phyloP scores from a whole-genome alignment of 2,329 filamentous ascomycete species.

The Penicillium sp. region DNA sequence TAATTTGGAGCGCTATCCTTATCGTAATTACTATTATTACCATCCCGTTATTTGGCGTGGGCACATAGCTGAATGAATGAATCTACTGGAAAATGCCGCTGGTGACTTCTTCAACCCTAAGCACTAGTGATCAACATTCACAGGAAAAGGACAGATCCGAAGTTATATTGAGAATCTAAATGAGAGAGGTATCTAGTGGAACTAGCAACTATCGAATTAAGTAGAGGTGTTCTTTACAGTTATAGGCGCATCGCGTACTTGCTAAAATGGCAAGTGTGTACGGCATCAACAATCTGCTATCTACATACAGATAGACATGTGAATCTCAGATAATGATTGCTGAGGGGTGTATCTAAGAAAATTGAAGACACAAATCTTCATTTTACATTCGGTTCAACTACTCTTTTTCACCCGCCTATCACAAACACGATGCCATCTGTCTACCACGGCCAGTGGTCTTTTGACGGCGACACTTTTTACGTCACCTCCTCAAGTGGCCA shows the following conservation, averaged over 20 bases:
- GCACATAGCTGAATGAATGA: too few species aligned
- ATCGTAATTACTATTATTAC: too few species aligned
- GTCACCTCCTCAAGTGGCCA: conserved; percentile 40
- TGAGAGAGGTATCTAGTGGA: neutral
- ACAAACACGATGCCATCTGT: conserved; percentile 18
- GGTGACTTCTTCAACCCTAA: neutral
- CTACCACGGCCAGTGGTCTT: conserved; percentile 43
- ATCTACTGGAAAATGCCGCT: too few species aligned
- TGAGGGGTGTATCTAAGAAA: neutral
- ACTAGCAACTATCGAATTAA: neutral
- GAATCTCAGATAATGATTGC: neutral
- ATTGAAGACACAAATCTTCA: neutral
- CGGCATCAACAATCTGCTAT: neutral
- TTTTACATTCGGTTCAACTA: neutral
- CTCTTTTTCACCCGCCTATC: neutral
- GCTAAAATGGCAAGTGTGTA: neutral
- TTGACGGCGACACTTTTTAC: conserved; percentile 44
- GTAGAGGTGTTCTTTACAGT: neutral
- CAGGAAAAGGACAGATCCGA: neutral
- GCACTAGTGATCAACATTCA: neutral
- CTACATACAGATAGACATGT: neutral
- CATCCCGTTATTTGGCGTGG: too few species aligned
- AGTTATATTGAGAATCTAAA: neutral
- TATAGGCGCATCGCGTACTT: neutral
- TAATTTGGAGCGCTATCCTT: too few species aligned